Evolutionary conservation across 176 grass and related monocot species (phyloP), one percentile per base, ranked within the genome.

Genomic region (Pontederia crassipes): DNA sequence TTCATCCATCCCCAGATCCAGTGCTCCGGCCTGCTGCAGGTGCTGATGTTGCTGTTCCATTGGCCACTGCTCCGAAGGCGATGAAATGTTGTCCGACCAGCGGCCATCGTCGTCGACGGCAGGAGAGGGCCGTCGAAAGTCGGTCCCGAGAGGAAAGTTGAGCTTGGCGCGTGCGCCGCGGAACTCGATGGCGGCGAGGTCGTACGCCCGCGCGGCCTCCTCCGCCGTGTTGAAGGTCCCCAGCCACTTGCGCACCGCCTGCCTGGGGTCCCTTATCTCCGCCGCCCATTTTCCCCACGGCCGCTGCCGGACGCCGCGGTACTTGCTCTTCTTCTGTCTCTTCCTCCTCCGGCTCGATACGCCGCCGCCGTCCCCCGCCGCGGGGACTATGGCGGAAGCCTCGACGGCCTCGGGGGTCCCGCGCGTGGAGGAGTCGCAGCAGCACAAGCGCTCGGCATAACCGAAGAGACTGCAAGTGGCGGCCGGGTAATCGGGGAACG

Each of bases 201-300:
- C 90, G 55, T 95, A 95, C 0, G 90, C 90, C 63, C 49, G 74
- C 10, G 90, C 86, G 0, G 90, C 90, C 15, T 87, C 86, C 69
- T 95, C 86, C 8, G 83, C 90, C 0, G 86, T 90, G 65, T 89
- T 69, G 60, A 95, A 95, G 0, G 90, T 95, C 2, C 90, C 90
- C 0, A 95, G 83, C 90, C 90, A 95, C 58, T 90, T 89, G 52
- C 86, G 80, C 57, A 89, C 90, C 0, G 90, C 86, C 2, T 78
- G 77, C 40, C 70, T 87, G 0, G 92, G 92, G 78, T 97, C 92
- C 0, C 92, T 83, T 65, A 97, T 97, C 73, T 97, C 92, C 13
- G 92, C 87, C 2, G 87, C 92, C 92, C 92, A 97, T 66, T 97
- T 97, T 0, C 92, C 91, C 92, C 92, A 97, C 2, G 92, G 92